Evolutionary conservation across 2,329 filamentous ascomycete genomes (phyloP).

Genomic region (Huntiella abstrusa): DNA sequence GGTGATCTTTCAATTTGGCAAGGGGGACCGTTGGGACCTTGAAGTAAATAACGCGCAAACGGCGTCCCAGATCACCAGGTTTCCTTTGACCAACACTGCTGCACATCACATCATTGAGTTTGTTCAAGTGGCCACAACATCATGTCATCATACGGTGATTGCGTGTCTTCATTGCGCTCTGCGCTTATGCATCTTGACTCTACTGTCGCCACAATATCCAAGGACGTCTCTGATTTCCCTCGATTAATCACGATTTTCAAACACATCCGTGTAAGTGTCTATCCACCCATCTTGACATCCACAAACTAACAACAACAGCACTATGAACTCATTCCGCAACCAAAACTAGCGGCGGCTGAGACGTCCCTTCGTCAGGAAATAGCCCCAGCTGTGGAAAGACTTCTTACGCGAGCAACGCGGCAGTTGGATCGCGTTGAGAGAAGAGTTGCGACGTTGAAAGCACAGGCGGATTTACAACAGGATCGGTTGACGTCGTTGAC

Average conservation of each 20-base stretch:
- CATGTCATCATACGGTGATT: conserved; percentile 28
- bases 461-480: conserved; percentile 66
- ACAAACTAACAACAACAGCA: conserved; percentile 77
- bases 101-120: too few relatives aligned
- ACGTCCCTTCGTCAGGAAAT: conserved; percentile 73
- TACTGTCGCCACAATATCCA: conserved; percentile 36
- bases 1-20: too few relatives aligned
- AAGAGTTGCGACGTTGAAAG: conserved; percentile 66
- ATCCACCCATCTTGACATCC: conserved; percentile 38
- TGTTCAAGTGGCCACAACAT: background rate
- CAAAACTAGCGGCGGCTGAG: conserved; percentile 65
- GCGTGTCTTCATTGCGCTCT: conserved; percentile 38
- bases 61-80: too few relatives aligned
- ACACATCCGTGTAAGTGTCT: conserved; percentile 31
- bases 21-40: too few relatives aligned
- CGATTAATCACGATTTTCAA: conserved; percentile 36
- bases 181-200: conserved; percentile 43
- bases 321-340: conserved; percentile 81
- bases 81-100: too few relatives aligned
- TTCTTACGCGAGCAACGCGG: conserved; percentile 65
- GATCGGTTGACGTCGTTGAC: conserved; percentile 30
- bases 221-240: conserved; percentile 39
- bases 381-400: conserved; percentile 61
- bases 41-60: too few relatives aligned
- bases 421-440: conserved; percentile 69